These are phyloP conservation scores for Eucalyptus paniculata DNA, from an alignment of 345 rosid species.

Conservation along the genomic window DNA sequence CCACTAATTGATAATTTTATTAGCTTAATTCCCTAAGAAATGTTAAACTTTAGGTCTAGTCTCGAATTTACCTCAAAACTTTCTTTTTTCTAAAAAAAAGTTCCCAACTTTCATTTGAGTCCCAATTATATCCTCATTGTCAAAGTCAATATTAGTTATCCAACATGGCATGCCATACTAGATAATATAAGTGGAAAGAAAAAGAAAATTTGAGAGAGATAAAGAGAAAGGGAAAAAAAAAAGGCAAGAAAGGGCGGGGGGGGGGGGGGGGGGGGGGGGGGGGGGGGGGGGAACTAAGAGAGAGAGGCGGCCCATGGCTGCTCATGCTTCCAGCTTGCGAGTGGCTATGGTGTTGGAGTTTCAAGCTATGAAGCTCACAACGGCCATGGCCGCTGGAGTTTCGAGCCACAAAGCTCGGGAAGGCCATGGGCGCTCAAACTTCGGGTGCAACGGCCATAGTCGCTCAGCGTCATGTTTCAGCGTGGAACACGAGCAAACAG, in stretches of 20 bases:
- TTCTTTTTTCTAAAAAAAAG: not conserved
- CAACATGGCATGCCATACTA: not conserved
- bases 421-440: not conserved
- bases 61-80: not conserved
- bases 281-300: not conserved
- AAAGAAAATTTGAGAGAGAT: not conserved
- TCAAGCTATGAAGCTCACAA: not conserved
- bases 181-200: not conserved
- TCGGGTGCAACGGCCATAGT: not conserved
- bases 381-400: not conserved
- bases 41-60: not conserved
- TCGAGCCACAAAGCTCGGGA: not conserved
- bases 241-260: not conserved
- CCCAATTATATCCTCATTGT: not conserved
- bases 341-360: not conserved
- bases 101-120: not conserved
- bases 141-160: not conserved
- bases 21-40: not conserved
- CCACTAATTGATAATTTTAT: not conserved
- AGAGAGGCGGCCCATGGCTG: not conserved
- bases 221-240: not conserved
- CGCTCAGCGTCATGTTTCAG: not conserved
- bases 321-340: not conserved
- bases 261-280: fast-evolving
- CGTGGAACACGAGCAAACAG: not conserved